phyloP scores from a whole-genome alignment of 768 basidiomycete species.

The Xanthoconium purpureum region DNA sequence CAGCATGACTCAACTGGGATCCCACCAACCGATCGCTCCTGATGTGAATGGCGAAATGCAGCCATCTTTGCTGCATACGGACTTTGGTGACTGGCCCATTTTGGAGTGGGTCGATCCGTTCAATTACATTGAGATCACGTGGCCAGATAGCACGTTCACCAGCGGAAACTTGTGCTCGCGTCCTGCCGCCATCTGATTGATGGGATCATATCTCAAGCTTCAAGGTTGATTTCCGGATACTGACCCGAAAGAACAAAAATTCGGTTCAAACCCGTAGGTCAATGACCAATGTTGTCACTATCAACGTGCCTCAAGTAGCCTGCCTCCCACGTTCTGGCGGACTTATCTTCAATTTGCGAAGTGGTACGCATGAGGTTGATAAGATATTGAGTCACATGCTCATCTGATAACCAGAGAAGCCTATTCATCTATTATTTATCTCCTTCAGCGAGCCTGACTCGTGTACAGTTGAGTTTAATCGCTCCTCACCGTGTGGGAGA shows the following conservation, averaged over 20 bases:
- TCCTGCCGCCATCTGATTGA: constrained; percentile 1
- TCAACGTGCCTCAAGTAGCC: constrained; percentile 3
- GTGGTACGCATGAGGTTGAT: constrained; percentile 8
- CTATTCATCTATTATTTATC: constrained; percentile 6
- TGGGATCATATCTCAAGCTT: constrained; percentile 1
- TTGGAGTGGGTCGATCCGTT: constrained; percentile 1
- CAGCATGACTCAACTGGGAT: constrained; percentile 7
- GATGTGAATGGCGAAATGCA: constrained; percentile 3
- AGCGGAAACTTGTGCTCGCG: neutral
- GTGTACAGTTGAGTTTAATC: constrained; percentile 13
- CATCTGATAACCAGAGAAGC: constrained; percentile 15
- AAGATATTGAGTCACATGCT: constrained; percentile 17
- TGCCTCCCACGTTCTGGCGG: neutral
- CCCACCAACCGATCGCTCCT: constrained; percentile 2
- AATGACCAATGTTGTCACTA: constrained; percentile 2
- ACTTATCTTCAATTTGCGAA: neutral
- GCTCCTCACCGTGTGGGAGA: neutral
- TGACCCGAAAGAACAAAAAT: constrained; percentile 3
- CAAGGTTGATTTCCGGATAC: constrained; percentile 1
- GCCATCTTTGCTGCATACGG: neutral
- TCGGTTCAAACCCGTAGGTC: constrained; percentile 1
- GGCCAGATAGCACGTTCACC: neutral
- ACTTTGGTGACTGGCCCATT: neutral
- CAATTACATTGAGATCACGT: constrained; percentile 4
- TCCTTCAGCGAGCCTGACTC: constrained; percentile 6